A percentile compares a stretch with the other conserved stretches of the same genome.
Conservation (phyloP, 2,329 filamentous ascomycete genomes). For the Penicillium occitanis region DNA sequence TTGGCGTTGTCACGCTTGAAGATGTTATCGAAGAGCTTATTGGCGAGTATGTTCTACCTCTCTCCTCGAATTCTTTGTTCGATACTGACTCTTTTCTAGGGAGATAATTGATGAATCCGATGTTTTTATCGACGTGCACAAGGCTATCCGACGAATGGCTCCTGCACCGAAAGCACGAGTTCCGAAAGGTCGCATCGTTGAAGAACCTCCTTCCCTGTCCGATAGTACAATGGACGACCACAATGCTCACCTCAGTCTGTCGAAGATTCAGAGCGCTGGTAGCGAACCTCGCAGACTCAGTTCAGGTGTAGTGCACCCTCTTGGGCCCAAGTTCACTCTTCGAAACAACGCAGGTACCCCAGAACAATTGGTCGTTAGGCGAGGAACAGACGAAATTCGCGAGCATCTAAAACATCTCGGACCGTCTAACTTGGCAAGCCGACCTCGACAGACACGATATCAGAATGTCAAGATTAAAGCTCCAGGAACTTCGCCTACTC, state of each 20-base stretch:
- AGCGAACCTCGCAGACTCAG: slow-evolving; percentile 23
- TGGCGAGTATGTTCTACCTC: slow-evolving; percentile 71
- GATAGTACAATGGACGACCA: slow-evolving; percentile 34
- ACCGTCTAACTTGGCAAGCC: slow-evolving; percentile 62
- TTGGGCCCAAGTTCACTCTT: slow-evolving; percentile 41
- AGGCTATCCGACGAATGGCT: slow-evolving; percentile 85
- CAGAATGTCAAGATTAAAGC: slow-evolving; percentile 66
- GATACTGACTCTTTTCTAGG: slow-evolving; percentile 47
- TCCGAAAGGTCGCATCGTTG: slow-evolving; percentile 56
- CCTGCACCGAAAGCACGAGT: slow-evolving; percentile 77
- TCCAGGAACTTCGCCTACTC: slow-evolving; percentile 40
- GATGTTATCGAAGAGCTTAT: slow-evolving; percentile 99
- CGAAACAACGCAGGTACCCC: slow-evolving; percentile 35
- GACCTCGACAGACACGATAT: slow-evolving; percentile 61
- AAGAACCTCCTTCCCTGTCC: slow-evolving; percentile 43
- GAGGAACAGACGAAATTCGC: slow-evolving; percentile 56
- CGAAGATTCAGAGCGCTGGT: slow-evolving; percentile 25
- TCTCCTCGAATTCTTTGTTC: background rate
- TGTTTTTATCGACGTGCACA: slow-evolving; percentile 97
- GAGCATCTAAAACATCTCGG: slow-evolving; percentile 64
- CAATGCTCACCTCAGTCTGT: slow-evolving; percentile 45
- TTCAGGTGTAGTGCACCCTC: slow-evolving; percentile 35
- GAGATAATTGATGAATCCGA: slow-evolving; percentile 99
- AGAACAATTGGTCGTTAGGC: slow-evolving; percentile 44
- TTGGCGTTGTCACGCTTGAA: slow-evolving; percentile 93